Evolutionary conservation across 108 stramenopile genomes (phyloP).

Genomic region (Fragilaria crotonensis): DNA sequence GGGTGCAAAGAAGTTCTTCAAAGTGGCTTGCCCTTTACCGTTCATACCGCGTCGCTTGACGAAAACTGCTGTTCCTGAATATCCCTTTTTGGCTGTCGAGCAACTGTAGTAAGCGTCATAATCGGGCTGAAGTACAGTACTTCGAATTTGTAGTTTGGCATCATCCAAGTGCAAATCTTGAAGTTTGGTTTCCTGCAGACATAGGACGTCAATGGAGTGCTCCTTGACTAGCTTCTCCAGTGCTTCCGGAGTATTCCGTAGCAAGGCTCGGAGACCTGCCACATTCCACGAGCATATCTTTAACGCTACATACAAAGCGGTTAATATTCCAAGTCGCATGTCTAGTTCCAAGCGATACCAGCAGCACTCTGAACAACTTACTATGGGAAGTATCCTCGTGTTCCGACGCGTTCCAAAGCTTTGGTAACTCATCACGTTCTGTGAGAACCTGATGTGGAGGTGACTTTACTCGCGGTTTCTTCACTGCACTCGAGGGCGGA

Average conservation of each 20-base stretch:
- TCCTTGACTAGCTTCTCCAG: conserved; percentile 43
- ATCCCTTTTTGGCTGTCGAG: conserved; percentile 91
- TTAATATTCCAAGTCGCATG: background rate
- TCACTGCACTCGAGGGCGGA: too few species aligned
- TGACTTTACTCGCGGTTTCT: too few species aligned
- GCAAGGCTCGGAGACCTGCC: conserved; percentile 78
- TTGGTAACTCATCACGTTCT: conserved; percentile 58
- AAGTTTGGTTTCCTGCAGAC: conserved; percentile 87
- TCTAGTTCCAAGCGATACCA: background rate
- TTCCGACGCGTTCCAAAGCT: conserved; percentile 40
- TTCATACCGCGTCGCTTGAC: conserved; percentile 30
- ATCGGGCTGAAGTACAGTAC: conserved; percentile 47
- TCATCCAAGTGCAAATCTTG: conserved; percentile 81
- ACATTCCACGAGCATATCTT: conserved; percentile 90
- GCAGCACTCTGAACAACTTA: conserved; percentile 15
- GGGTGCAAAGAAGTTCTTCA: conserved; percentile 67
- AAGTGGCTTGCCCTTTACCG: conserved; percentile 58
- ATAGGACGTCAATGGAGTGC: conserved; percentile 78
- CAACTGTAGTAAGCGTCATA: conserved; percentile 86
- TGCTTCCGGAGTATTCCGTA: conserved; percentile 62
- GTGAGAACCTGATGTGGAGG: conserved; percentile 61
- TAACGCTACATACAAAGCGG: conserved; percentile 28
- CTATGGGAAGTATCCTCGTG: conserved; percentile 38
- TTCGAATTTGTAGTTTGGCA: conserved; percentile 59
- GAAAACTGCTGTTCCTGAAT: conserved; percentile 94